A percentile compares a stretch with the other conserved stretches of the same genome.
Evolutionary conservation across 2,329 filamentous ascomycete genomes (phyloP).

Genomic region (Nannizzia gypsea): DNA sequence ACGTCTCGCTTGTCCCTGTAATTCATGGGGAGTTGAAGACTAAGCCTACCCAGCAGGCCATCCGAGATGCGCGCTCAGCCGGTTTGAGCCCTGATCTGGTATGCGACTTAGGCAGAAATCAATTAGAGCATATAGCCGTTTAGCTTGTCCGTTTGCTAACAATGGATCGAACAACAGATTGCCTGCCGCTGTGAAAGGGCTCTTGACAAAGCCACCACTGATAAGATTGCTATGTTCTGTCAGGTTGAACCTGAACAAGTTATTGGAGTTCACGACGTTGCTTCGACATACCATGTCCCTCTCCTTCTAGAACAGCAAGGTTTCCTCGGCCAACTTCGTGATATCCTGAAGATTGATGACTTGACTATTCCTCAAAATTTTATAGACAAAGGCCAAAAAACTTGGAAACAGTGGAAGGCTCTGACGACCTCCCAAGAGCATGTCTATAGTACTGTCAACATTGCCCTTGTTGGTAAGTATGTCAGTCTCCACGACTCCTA

Average conservation of each 20-base stretch:
- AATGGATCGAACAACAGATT: slow-evolving; percentile 44
- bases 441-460: slow-evolving; percentile 57
- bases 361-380: slow-evolving; percentile 43
- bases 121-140: not conserved
- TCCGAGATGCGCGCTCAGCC: slow-evolving; percentile 70
- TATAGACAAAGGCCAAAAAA: slow-evolving; percentile 51
- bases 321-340: slow-evolving; percentile 55
- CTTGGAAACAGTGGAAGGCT: slow-evolving; percentile 68
- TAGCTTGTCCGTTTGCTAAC: slow-evolving; percentile 8
- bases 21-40: slow-evolving; percentile 74
- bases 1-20: slow-evolving; percentile 77
- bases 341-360: slow-evolving; percentile 53
- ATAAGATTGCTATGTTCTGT: slow-evolving; percentile 83
- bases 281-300: slow-evolving; percentile 87
- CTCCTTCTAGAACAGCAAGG: slow-evolving; percentile 78
- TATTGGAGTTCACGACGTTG: slow-evolving; percentile 74
- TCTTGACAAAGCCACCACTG: slow-evolving; percentile 60
- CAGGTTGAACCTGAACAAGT: slow-evolving; percentile 79
- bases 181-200: slow-evolving; percentile 79
- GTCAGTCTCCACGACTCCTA: slow-evolving; percentile 75
- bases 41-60: slow-evolving; percentile 88
- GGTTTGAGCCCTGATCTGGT: slow-evolving; percentile 62
- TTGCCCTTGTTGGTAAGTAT: slow-evolving; percentile 90
- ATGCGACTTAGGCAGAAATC: slow-evolving; percentile 17
- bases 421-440: slow-evolving; percentile 57